Evolutionary conservation across 2,329 filamentous ascomycete species (phyloP).

Genomic region (Periglandula ipomoeae): DNA sequence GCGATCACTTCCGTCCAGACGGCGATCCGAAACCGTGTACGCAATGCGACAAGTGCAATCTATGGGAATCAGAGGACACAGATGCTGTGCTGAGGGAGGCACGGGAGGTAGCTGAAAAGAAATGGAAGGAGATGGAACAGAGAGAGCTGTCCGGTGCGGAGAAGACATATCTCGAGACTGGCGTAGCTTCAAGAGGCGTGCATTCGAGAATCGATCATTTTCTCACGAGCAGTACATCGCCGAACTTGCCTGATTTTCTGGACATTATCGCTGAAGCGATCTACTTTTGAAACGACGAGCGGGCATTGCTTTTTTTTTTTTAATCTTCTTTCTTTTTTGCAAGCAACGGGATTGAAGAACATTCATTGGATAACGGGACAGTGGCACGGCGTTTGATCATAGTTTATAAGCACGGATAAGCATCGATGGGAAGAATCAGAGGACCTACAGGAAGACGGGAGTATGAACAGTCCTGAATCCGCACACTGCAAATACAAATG

Average conservation of each 20-base stretch:
- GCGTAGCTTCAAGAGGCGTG: conserved; percentile 25
- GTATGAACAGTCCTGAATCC: neutral
- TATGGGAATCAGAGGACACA: conserved; percentile 67
- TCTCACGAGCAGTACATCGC: conserved; percentile 24
- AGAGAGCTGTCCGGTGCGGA: conserved; percentile 45
- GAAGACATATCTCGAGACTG: conserved; percentile 47
- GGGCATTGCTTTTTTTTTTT: neutral
- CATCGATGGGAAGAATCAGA: neutral
- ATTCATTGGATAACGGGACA: neutral
- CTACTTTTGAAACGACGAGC: conserved; percentile 1
- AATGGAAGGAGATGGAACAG: conserved; percentile 60
- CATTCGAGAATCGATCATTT: conserved; percentile 22
- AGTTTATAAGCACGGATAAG: neutral
- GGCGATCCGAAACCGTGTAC: conserved; percentile 62
- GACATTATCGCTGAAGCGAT: conserved; percentile 33
- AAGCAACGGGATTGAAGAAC: too few relatives aligned
- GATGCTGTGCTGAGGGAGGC: conserved; percentile 60
- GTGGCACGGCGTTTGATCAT: neutral
- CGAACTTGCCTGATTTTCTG: conserved; percentile 33
- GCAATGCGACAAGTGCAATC: conserved; percentile 73
- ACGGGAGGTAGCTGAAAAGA: conserved; percentile 60
- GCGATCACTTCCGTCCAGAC: conserved; percentile 82
- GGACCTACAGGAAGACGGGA: neutral
- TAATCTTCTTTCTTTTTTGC: neutral
- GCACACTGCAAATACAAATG: neutral